Conservation (phyloP, 2,329 filamentous ascomycete species). For the Parafenestella ontariensis region DNA sequence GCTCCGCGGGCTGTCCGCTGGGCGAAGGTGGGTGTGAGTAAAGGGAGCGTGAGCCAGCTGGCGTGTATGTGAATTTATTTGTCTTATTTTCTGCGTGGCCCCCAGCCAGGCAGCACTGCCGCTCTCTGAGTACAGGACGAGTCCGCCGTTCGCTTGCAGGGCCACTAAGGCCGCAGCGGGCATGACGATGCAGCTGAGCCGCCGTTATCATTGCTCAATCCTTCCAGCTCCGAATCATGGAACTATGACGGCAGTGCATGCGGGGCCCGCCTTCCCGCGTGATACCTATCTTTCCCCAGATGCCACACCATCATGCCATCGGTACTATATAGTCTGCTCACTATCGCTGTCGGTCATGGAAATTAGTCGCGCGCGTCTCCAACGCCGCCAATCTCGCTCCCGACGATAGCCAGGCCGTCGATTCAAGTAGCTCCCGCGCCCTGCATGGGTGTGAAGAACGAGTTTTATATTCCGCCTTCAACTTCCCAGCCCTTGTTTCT, state of each 20-base stretch:
- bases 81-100: conserved; percentile 1
- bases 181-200: conserved; percentile 40
- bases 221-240: conserved; percentile 7
- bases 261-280: conserved; percentile 18
- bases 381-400: conserved; percentile 28
- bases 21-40: neutral
- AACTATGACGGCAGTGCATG: conserved; percentile 15
- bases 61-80: conserved; percentile 18
- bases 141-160: conserved; percentile 19
- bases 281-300: conserved; percentile 6
- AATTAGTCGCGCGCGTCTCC: conserved; percentile 18
- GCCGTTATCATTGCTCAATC: conserved; percentile 8
- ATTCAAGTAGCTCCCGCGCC: conserved; percentile 43
- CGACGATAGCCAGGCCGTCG: conserved; percentile 38
- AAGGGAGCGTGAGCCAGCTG: conserved; percentile 1
- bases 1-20: conserved; percentile 5
- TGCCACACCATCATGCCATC: conserved; percentile 13
- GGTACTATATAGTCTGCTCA: conserved; percentile 12
- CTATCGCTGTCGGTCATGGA: conserved; percentile 5
- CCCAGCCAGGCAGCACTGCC: conserved; percentile 5
- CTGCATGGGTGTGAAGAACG: conserved; percentile 33
- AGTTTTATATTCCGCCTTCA: conserved; percentile 24
- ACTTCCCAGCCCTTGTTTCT: conserved; percentile 12
- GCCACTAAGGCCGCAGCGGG: conserved; percentile 47
- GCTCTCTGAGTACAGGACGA: neutral